Percentiles rank a stretch among this genome's conserved stretches.
These are phyloP conservation scores for Aspergillus fumigatus DNA, from an alignment of 2,329 filamentous ascomycete species.

Conservation along the genomic window DNA sequence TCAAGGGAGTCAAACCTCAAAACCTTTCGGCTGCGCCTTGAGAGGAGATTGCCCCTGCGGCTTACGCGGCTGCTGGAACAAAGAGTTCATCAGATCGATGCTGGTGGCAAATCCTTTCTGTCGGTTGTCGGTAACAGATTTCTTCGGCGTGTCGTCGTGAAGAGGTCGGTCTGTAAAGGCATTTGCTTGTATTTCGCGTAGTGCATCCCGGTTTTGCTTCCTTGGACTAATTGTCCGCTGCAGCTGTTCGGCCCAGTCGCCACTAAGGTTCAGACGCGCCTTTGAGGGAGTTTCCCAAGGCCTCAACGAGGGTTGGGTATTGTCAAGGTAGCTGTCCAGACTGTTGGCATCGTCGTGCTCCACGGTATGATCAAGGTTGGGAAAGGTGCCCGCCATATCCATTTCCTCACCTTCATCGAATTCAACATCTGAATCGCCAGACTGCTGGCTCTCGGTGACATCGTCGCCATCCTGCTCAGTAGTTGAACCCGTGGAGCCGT, in stretches of 20 bases:
- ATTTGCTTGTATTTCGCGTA: slow-evolving; percentile 61
- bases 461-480: slow-evolving; percentile 55
- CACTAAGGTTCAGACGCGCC: slow-evolving; percentile 54
- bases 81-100: slow-evolving; percentile 93
- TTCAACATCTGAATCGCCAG: slow-evolving; percentile 61
- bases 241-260: slow-evolving; percentile 91
- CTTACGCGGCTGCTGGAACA: slow-evolving; percentile 66
- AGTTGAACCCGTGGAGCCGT: slow-evolving; percentile 79
- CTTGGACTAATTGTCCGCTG: slow-evolving; percentile 90
- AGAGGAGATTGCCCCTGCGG: slow-evolving; percentile 45
- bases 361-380: slow-evolving; percentile 68
- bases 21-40: slow-evolving; percentile 58
- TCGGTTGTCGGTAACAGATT: slow-evolving; percentile 14
- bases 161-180: slow-evolving; percentile 48
- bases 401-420: slow-evolving; percentile 68
- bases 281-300: slow-evolving; percentile 50
- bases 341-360: slow-evolving; percentile 60
- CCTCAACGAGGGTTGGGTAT: slow-evolving; percentile 30
- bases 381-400: slow-evolving; percentile 76
- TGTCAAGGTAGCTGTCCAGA: slow-evolving; percentile 45
- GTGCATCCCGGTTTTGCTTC: slow-evolving; percentile 77
- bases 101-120: slow-evolving; percentile 73
- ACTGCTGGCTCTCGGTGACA: slow-evolving; percentile 47
- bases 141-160: slow-evolving; percentile 30
- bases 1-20: slow-evolving; percentile 76